A percentile compares a stretch with the other conserved stretches of the same genome.
Evolutionary conservation across 768 basidiomycete species (phyloP).

Genomic region (Boletus sp.): DNA sequence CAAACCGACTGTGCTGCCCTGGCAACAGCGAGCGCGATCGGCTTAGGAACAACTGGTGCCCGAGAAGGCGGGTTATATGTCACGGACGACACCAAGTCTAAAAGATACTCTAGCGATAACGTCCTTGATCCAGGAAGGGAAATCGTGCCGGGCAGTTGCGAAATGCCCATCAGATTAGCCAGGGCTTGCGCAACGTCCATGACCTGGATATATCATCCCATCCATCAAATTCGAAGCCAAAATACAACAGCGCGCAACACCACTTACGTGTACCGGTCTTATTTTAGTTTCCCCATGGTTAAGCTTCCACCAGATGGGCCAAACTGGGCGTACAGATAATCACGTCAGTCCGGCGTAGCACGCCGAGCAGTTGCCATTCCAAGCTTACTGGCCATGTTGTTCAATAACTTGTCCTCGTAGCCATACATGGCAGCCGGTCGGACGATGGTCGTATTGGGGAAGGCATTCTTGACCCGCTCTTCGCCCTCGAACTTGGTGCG

Average conservation of each 20-base stretch:
- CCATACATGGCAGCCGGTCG: constrained; percentile 86
- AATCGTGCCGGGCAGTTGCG: constrained; percentile 64
- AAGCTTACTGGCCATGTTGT: constrained; percentile 83
- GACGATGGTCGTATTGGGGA: constrained; percentile 85
- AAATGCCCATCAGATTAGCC: constrained; percentile 65
- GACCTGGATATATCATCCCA: constrained; percentile 49
- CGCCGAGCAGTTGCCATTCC: constrained; percentile 1
- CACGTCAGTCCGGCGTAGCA: constrained; percentile 12
- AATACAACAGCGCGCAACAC: constrained; percentile 20
- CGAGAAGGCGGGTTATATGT: constrained; percentile 73
- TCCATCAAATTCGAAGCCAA: constrained; percentile 13
- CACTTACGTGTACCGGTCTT: constrained; percentile 86
- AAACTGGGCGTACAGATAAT: constrained; percentile 41
- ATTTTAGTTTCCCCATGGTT: constrained; percentile 85
- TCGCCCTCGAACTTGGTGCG: constrained; percentile 90
- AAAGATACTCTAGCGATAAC: constrained; percentile 76
- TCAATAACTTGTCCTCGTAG: constrained; percentile 92
- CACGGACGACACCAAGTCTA: constrained; percentile 75
- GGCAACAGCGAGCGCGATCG: constrained; percentile 62
- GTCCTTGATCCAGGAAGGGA: constrained; percentile 88
- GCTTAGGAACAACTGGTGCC: constrained; percentile 76
- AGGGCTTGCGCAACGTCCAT: constrained; percentile 93
- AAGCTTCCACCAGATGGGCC: constrained; percentile 92
- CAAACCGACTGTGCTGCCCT: constrained; percentile 64
- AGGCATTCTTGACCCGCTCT: constrained; percentile 76